These are phyloP conservation scores for Tagetes erecta DNA, from an alignment of 129 eudicot genomes.

Conservation along the genomic window DNA sequence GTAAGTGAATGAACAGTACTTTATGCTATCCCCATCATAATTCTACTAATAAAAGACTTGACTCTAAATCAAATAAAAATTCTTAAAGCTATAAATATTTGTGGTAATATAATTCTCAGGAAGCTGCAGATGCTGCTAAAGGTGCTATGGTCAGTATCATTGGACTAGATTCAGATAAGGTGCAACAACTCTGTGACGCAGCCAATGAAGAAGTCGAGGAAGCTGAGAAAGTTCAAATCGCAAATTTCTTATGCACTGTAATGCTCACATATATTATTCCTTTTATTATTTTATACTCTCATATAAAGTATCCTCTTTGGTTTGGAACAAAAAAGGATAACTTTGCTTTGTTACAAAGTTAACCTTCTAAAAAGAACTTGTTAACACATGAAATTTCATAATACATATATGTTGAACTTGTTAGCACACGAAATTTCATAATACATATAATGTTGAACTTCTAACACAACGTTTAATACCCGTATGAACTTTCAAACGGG, in stretches of 20 bases:
- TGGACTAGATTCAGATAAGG: slow-evolving; percentile 88
- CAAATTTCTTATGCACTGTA: slow-evolving; percentile 89
- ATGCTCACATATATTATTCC: slow-evolving; percentile 9
- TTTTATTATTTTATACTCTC: slow-evolving; percentile 17
- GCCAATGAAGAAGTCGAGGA: slow-evolving; percentile 95
- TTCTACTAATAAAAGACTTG: not conserved
- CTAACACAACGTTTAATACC: not conserved
- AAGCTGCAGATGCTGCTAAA: slow-evolving; percentile 95
- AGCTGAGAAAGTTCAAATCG: slow-evolving; percentile 84
- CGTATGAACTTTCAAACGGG: not conserved
- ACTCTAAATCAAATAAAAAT: not conserved
- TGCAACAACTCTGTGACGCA: slow-evolving; percentile 85
- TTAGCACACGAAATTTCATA: not conserved
- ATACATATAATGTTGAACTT: slow-evolving; percentile 1
- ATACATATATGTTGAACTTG: slow-evolving; percentile 3
- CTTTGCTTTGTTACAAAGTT: not conserved
- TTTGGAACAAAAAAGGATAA: not conserved
- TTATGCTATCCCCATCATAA: not conserved
- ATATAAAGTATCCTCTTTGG: not conserved
- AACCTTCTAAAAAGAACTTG: not conserved
- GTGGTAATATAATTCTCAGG: slow-evolving; percentile 41
- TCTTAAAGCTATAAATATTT: not conserved
- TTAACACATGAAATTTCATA: not conserved
- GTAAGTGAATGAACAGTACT: slow-evolving; percentile 32
- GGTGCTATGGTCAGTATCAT: slow-evolving; percentile 97